Conservation (phyloP, 176 grass and related monocot species). For the Eremochloa ophiuroides region DNA sequence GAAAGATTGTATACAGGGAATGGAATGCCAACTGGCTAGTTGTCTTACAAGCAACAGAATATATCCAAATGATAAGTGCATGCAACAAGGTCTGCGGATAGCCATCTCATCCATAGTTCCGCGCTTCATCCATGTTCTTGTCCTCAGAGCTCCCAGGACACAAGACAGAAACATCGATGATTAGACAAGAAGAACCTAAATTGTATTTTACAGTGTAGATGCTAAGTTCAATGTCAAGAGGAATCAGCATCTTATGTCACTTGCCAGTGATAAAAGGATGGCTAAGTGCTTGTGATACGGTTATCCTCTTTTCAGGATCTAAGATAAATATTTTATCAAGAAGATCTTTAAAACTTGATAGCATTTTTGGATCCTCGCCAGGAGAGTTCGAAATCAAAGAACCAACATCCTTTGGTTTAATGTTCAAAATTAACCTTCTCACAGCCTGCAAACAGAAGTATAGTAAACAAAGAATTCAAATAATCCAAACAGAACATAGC, state of each 20-base stretch:
- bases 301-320: conserved; percentile 99
- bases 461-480: conserved; percentile 19
- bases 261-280: conserved; percentile 99
- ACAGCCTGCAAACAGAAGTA: conserved; percentile 55
- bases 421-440: conserved; percentile 77
- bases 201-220: conserved; percentile 52
- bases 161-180: conserved; percentile 83
- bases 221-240: conserved; percentile 80
- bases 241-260: conserved; percentile 86
- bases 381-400: conserved; percentile 76
- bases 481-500: background rate
- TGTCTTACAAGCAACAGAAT: conserved; percentile 99
- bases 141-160: conserved; percentile 66
- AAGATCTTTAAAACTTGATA: conserved; percentile 94
- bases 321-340: conserved; percentile 99
- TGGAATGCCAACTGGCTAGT: conserved; percentile 78
- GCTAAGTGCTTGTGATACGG: conserved; percentile 90
- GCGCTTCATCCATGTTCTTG: conserved; percentile 50
- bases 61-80: conserved; percentile 85
- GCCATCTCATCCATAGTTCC: conserved; percentile 68
- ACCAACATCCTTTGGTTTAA: conserved; percentile 90
- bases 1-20: conserved; percentile 68
- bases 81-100: conserved; percentile 64
- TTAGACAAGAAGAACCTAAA: conserved; percentile 66
- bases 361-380: conserved; percentile 89